These are phyloP conservation scores for Mentha longifolia DNA, from an alignment of 257 asterid species.

Conservation along the genomic window DNA sequence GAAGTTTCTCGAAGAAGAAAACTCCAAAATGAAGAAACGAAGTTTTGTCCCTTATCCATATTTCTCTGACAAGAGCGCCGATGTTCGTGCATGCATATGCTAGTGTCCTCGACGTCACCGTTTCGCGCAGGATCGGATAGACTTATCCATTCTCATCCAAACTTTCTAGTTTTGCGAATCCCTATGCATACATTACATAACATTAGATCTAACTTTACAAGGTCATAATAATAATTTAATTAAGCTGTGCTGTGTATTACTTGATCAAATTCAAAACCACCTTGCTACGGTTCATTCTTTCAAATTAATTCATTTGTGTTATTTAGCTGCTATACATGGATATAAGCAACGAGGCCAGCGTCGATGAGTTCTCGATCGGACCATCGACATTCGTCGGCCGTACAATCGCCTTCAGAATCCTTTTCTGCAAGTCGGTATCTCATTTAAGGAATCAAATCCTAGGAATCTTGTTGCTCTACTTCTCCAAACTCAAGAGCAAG, in stretches of 20 bases:
- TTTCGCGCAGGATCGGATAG: background rate
- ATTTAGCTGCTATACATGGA: background rate
- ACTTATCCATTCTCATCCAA: slow-evolving; percentile 21
- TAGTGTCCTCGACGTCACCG: slow-evolving; percentile 21
- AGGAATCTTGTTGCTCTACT: slow-evolving; percentile 27
- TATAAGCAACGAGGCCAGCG: slow-evolving; percentile 77
- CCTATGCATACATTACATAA: slow-evolving; percentile 27
- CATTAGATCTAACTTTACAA: background rate
- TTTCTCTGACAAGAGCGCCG: slow-evolving; percentile 1
- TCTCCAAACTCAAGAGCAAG: slow-evolving; percentile 39
- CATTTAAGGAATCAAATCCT: slow-evolving; percentile 59
- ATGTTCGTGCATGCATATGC: no score
- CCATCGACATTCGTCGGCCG: slow-evolving; percentile 82
- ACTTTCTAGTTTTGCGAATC: slow-evolving; percentile 1
- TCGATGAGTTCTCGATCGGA: slow-evolving; percentile 81
- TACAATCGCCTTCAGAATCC: slow-evolving; percentile 68
- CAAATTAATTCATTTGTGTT: background rate
- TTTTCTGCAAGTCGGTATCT: slow-evolving; percentile 74
- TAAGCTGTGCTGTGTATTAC: background rate
- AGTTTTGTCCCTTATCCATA: background rate
- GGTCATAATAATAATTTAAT: background rate
- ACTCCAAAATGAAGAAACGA: background rate
- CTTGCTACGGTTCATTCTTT: background rate
- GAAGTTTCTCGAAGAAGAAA: slow-evolving; percentile 9
- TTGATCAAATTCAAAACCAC: background rate